A percentile compares a stretch with the other conserved stretches of the same genome.
Conservation (phyloP, 768 basidiomycete genomes). For the Postia placenta region DNA sequence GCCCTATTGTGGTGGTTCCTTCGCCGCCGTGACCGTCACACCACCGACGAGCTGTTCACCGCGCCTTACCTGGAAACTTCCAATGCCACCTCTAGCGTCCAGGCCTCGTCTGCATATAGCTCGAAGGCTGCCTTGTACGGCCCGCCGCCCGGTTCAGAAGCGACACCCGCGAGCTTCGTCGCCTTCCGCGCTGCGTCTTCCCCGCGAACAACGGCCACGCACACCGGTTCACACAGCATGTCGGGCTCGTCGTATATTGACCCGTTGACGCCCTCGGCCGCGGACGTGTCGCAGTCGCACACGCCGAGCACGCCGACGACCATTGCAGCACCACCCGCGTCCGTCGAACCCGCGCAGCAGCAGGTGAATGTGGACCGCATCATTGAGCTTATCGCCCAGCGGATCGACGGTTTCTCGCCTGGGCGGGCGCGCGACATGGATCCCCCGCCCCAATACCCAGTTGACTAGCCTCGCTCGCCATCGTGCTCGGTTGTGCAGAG, state of each 20-base stretch:
- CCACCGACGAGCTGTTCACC: background rate
- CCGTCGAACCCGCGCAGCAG: background rate
- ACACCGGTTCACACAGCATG: background rate
- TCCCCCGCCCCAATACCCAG: conserved; percentile 7
- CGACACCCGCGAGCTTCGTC: background rate
- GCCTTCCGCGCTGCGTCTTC: background rate
- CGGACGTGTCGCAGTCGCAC: background rate
- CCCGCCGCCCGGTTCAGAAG: background rate
- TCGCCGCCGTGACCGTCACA: background rate
- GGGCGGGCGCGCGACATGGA: background rate
- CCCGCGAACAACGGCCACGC: background rate
- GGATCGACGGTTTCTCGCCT: conserved; percentile 3
- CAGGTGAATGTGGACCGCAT: conserved; percentile 5
- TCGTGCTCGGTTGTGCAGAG: too few relatives aligned
- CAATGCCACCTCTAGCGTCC: background rate
- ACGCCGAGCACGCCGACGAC: background rate
- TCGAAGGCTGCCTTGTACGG: background rate
- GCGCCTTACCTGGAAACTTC: background rate
- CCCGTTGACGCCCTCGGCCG: background rate
- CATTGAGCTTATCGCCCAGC: conserved; percentile 8
- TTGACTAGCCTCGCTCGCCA: too few relatives aligned
- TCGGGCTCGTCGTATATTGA: background rate
- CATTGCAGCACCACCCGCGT: background rate
- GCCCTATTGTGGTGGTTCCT: background rate
- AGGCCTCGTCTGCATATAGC: background rate